Evolutionary conservation across 768 basidiomycete genomes (phyloP).

Genomic region (Clathrus columnatus): DNA sequence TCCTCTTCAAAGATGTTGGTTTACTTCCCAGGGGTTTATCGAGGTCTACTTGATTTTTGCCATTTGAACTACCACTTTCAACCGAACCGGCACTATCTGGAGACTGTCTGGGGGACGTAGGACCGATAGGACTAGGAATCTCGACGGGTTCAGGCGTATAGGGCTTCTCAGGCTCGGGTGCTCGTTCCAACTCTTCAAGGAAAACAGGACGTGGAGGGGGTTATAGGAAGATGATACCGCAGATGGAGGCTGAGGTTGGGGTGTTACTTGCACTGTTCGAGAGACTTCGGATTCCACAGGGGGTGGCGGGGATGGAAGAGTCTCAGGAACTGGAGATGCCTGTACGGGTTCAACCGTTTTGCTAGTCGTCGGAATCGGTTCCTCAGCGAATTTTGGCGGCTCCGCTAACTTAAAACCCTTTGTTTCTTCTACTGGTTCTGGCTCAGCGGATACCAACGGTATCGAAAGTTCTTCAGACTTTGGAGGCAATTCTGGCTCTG

Average conservation of each 20-base stretch:
- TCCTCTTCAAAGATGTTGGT: conserved; percentile 35
- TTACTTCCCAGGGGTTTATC: conserved; percentile 21
- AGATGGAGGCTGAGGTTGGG: conserved; percentile 10
- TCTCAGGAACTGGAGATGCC: neutral
- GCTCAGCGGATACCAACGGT: neutral
- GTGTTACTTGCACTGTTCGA: conserved; percentile 14
- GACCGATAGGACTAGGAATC: conserved; percentile 22
- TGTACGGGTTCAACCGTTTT: neutral
- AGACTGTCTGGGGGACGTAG: conserved; percentile 17
- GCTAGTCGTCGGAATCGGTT: neutral
- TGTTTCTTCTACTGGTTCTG: conserved; percentile 16
- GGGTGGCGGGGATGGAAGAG: conserved; percentile 18
- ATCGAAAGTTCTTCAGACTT: neutral
- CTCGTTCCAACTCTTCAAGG: conserved; percentile 16
- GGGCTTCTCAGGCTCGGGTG: conserved; percentile 26
- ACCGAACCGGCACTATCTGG: conserved; percentile 21
- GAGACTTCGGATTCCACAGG: conserved; percentile 20
- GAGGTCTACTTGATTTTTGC: neutral
- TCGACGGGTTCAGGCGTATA: conserved; percentile 28
- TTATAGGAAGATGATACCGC: conserved; percentile 28
- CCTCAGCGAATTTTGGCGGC: neutral
- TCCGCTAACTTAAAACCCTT: conserved; percentile 20
- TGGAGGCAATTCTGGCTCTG: conserved; percentile 12
- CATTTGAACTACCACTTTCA: conserved; percentile 18
- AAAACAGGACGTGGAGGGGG: conserved; percentile 20